A percentile compares a stretch with the other conserved stretches of the same genome.
Evolutionary conservation across 441 rosid species (phyloP).

Genomic region (Gossypium trilobum): DNA sequence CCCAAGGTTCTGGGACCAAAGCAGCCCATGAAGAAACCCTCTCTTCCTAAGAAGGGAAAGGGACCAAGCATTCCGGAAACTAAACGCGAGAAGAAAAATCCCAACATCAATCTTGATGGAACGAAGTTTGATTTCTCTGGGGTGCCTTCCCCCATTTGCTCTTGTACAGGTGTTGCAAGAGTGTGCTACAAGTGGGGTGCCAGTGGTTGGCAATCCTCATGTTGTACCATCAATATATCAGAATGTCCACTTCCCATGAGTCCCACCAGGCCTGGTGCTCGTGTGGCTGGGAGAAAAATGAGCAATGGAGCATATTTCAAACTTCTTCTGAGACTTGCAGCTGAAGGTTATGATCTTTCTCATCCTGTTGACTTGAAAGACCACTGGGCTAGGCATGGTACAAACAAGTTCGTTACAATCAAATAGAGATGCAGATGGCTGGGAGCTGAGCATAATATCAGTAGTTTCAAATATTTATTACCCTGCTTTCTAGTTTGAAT

Average conservation of each 20-base stretch:
- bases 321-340: conserved; percentile 41
- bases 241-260: conserved; percentile 53
- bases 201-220: conserved; percentile 66
- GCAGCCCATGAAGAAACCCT: conserved; percentile 32
- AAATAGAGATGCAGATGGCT: conserved; percentile 26
- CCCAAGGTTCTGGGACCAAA: conserved; percentile 32
- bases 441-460: conserved; percentile 3
- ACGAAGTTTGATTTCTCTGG: conserved; percentile 36
- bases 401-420: conserved; percentile 54
- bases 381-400: conserved; percentile 64
- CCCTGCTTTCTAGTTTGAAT: conserved; percentile 15
- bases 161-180: conserved; percentile 47
- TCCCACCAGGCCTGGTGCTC: conserved; percentile 38
- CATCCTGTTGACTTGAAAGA: conserved; percentile 49
- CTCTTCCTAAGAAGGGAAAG: conserved; percentile 26
- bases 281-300: conserved; percentile 66
- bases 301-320: conserved; percentile 56
- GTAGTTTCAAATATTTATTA: conserved; percentile 12
- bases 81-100: conserved; percentile 40
- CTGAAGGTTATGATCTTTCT: conserved; percentile 49
- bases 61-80: conserved; percentile 29
- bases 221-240: conserved; percentile 49
- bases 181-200: conserved; percentile 59
- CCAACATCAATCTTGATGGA: conserved; percentile 28
- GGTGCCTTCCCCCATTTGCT: conserved; percentile 52